phyloP scores from a whole-genome alignment of 2,329 filamentous ascomycete species.

The Talaromyces islandicus region DNA sequence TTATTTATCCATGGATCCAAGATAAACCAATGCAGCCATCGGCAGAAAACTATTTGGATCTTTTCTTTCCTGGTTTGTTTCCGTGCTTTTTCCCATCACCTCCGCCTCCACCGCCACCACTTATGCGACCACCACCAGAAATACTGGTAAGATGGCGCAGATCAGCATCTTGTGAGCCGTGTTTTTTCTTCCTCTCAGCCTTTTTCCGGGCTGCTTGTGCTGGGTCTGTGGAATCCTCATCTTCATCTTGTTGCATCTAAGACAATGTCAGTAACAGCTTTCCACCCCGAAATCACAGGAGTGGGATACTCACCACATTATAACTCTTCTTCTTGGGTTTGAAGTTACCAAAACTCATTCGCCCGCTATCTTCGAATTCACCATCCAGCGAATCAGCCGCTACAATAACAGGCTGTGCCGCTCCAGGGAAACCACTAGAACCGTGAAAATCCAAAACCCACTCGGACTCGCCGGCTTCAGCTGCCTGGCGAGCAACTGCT shows the following conservation, averaged over 20 bases:
- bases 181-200: slow-evolving; percentile 9
- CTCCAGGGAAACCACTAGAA: slow-evolving; percentile 1
- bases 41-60: slow-evolving; percentile 1
- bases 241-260: background rate
- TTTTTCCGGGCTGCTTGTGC: slow-evolving; percentile 14
- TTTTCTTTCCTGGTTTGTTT: slow-evolving; percentile 6
- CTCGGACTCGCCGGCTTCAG: slow-evolving; percentile 38
- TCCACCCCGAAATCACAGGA: background rate
- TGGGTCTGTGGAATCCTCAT: slow-evolving; percentile 10
- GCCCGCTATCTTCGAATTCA: slow-evolving; percentile 28
- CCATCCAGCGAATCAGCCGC: slow-evolving; percentile 29
- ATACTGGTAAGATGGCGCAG: slow-evolving; percentile 24
- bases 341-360: slow-evolving; percentile 34
- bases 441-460: slow-evolving; percentile 36
- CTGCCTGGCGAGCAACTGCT: slow-evolving; percentile 34
- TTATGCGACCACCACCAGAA: slow-evolving; percentile 21
- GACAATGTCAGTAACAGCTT: background rate
- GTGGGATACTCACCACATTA: slow-evolving; percentile 16
- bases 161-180: slow-evolving; percentile 12
- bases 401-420: slow-evolving; percentile 24
- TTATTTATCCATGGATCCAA: background rate
- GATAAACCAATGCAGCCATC: background rate
- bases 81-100: slow-evolving; percentile 2
- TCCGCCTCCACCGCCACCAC: slow-evolving; percentile 14
- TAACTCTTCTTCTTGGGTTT: slow-evolving; percentile 24